Base-by-base conservation (phyloP, 1,284 basidiomycete genomes). In the Austroboletus olivaceoglutinosus region DNA sequence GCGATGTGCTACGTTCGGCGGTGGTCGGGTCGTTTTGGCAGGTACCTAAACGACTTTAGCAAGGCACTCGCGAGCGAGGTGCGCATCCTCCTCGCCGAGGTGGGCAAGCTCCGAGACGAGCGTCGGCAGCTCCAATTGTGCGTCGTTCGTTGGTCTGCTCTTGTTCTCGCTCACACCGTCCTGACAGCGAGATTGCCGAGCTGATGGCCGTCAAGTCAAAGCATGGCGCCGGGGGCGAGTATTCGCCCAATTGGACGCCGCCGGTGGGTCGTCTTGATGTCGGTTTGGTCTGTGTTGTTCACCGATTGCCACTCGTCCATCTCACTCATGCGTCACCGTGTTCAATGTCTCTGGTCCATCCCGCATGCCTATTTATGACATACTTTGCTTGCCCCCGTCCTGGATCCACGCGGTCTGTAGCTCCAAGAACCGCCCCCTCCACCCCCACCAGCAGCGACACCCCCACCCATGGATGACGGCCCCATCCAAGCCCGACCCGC, bases 151-250 rank as follows among this genome's bases (percentile, higher is more conserved):
- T 23, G 33, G n/a, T 45, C 30, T 5, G 22, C 23, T 16, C 15
- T 6, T 51, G 34, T 22, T 47, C 39, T 16, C 16, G 30, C 43
- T 45, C 47, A 47, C 33, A n/a, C n/a, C n/a, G n/a, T n/a, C n/a
- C n/a, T n/a, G 29, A 30, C 61, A 88, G 85, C 55, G 86, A 89
- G 67, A 86, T 89, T 52, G 80, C 86, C 21, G 86, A 87, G 63
- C 72, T 89, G 54, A 86, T 89, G 85, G 76, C 76, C 43, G 76
- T 87, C 51, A 86, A 86, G 68, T 82, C 86, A 18, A 89, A 88
- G 66, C 83, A 85, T 60, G 83, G 86, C 25, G 76, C 80, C 4
- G 83, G 82, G 22, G 84, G 85, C 19, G 83, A 87, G 57, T 89
- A 82, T 59, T 73, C 78, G 15, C 80, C 83, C 16, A 80, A 83